Base-by-base conservation (phyloP, 352 stramenopile genomes). In the Pythium phragmitis region DNA sequence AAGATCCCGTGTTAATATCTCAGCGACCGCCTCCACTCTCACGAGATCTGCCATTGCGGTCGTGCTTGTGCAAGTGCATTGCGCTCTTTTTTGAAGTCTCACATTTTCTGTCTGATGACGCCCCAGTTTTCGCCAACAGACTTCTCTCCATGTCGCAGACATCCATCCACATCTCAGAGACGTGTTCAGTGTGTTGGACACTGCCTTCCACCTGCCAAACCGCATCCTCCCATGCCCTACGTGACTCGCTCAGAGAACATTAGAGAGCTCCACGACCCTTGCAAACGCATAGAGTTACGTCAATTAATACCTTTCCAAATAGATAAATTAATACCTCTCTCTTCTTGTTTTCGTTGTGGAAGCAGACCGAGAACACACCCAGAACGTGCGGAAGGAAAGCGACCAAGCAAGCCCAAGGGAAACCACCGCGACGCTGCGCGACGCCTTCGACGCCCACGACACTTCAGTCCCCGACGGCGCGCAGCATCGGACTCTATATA, bases 171-270 rank as follows among this genome's bases (percentile, higher is more conserved):
- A 58, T 65, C 58, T 54, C 58, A 65, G 58, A 48, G n/a, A 41
- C 42, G 54, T 68, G 57, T 57, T 64, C 59, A 48, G 61, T 63
- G 53, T 68, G 61, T 68, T 68, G 53, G 61, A 68, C 61, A 63
- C 54, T 59, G 47, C 54, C 47, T 51, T 42, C 52, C 21, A 50
- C 60, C 60, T 61, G 14, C n/a, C 12, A 67, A 37, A 60, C 37
- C 23, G 7, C 33, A 67, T 67, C 11, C 8, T 34, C 33, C 19
- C 50, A 57, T 55, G 39, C 50, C 19, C 33, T 37, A 37, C 42
- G 4, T 17, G 11, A 30, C 13, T 12, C 16, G 3, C 8, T 28
- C 0, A 30, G 2, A 30, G 26, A 30, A 30, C 26, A 30, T 2
- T 30, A 30, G 2, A 30, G 26, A 30, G 4, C 26, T 30, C 26